Percentiles rank a stretch among this genome's conserved stretches.
Evolutionary conservation across 2,329 filamentous ascomycete genomes (phyloP).

Genomic region (Penicillium polonicum): DNA sequence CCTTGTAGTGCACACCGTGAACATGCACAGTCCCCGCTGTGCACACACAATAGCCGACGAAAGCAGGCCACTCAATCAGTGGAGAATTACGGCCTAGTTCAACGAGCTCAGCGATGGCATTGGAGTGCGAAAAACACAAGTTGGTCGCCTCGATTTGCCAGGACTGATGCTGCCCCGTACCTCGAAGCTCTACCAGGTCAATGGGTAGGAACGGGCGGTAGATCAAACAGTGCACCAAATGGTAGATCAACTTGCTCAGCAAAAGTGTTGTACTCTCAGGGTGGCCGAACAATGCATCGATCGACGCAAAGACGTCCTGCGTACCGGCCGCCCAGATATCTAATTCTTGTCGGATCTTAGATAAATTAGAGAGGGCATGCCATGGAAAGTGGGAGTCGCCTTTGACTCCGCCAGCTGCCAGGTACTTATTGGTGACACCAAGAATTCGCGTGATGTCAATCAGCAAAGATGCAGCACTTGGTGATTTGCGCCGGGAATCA

Average conservation of each 20-base stretch:
- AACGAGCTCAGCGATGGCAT: conserved; percentile 79
- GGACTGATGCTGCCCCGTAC: conserved; percentile 79
- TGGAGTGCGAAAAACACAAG: conserved; percentile 81
- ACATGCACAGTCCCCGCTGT: conserved; percentile 86
- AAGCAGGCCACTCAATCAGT: conserved; percentile 79
- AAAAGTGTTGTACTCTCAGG: conserved; percentile 75
- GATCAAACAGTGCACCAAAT: conserved; percentile 80
- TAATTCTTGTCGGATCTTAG: conserved; percentile 80
- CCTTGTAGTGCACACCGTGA: conserved; percentile 76
- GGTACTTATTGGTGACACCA: conserved; percentile 78
- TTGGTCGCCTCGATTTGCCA: conserved; percentile 93
- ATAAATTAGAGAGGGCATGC: conserved; percentile 81
- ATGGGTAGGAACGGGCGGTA: conserved; percentile 86
- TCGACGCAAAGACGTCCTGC: conserved; percentile 72
- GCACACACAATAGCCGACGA: conserved; percentile 82
- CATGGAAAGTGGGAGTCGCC: conserved; percentile 88
- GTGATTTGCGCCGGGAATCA: conserved; percentile 66
- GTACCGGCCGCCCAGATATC: conserved; percentile 83
- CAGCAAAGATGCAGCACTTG: conserved; percentile 75
- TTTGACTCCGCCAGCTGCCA: conserved; percentile 81
- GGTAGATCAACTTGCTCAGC: conserved; percentile 82
- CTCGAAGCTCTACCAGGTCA: conserved; percentile 75
- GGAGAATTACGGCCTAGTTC: conserved; percentile 73
- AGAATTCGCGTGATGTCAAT: conserved; percentile 82
- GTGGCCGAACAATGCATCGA: conserved; percentile 73